Conservation (phyloP, 2,329 filamentous ascomycete species). For the Didymella pinodella region DNA sequence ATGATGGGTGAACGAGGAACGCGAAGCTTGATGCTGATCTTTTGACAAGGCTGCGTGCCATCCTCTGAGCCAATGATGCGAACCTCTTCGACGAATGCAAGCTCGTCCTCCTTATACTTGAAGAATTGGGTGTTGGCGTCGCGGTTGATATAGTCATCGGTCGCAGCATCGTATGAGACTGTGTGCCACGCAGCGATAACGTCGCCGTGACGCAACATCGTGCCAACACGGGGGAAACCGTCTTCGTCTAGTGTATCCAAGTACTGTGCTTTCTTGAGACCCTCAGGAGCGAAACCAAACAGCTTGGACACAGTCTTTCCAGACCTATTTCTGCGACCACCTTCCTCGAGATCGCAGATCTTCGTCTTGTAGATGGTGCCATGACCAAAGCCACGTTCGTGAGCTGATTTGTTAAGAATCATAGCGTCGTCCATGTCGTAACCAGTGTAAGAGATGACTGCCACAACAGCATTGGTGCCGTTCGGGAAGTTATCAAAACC, state of each 20-base stretch:
- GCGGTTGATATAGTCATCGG: constrained; percentile 81
- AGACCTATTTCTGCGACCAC: constrained; percentile 70
- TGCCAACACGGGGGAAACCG: constrained; percentile 82
- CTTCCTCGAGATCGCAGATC: constrained; percentile 84
- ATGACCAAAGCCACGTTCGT: constrained; percentile 94
- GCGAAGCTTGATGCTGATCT: constrained; percentile 90
- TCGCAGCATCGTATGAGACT: constrained; percentile 76
- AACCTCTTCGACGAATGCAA: constrained; percentile 90
- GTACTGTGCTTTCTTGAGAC: constrained; percentile 73
- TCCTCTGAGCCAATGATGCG: constrained; percentile 86
- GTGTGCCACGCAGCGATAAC: constrained; percentile 89
- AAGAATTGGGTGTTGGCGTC: constrained; percentile 87
- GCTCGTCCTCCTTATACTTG: constrained; percentile 92
- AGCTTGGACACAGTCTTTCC: constrained; percentile 77
- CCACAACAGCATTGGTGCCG: constrained; percentile 92
- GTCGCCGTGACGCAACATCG: constrained; percentile 79
- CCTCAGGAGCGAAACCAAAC: constrained; percentile 88
- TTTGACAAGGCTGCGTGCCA: constrained; percentile 83
- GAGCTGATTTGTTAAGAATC: constrained; percentile 97
- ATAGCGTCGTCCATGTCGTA: constrained; percentile 99
- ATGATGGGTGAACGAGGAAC: constrained; percentile 90
- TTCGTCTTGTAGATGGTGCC: constrained; percentile 99
- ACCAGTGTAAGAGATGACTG: constrained; percentile 97
- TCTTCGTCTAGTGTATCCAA: constrained; percentile 82
- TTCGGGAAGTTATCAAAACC: constrained; percentile 98